Evolutionary conservation across 1,284 basidiomycete genomes (phyloP).

Genomic region (Leccinum pachyderme): DNA sequence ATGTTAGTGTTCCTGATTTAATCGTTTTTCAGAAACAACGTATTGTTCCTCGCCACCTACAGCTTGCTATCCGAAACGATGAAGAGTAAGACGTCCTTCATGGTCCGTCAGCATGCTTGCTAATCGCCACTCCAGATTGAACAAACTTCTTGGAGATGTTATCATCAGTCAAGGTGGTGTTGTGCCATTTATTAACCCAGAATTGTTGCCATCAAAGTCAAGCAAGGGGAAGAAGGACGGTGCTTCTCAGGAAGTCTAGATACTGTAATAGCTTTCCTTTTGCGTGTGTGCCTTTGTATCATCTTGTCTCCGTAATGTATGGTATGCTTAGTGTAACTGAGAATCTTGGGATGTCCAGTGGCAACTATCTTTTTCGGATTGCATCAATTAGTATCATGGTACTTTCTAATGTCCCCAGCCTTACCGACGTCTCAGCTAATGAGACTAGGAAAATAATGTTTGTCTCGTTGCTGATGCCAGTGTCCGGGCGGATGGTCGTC

Average conservation of each 20-base stretch:
- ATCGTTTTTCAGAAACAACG: conserved; percentile 52
- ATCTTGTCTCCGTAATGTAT: conserved; percentile 31
- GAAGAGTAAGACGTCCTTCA: conserved; percentile 53
- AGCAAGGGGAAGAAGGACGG: conserved; percentile 54
- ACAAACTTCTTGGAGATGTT: conserved; percentile 73
- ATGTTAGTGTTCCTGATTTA: background rate
- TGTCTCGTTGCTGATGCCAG: no score
- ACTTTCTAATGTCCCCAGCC: no score
- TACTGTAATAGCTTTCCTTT: background rate
- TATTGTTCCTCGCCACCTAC: conserved; percentile 83
- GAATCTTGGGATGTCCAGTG: background rate
- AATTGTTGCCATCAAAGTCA: conserved; percentile 65
- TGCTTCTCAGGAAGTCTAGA: conserved; percentile 38
- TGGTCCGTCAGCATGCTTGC: background rate
- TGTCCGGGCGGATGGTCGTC: background rate
- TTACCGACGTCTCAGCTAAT: no score
- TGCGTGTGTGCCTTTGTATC: conserved; percentile 21
- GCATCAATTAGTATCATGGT: no score
- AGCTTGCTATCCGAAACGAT: conserved; percentile 84
- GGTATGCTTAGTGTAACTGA: conserved; percentile 29
- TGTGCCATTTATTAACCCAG: conserved; percentile 57
- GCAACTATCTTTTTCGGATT: no score
- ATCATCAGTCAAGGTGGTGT: conserved; percentile 87
- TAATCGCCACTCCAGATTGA: conserved; percentile 42
- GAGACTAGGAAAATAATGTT: no score